Conservation (phyloP, 345 rosid species). For the Jatropha curcas region DNA sequence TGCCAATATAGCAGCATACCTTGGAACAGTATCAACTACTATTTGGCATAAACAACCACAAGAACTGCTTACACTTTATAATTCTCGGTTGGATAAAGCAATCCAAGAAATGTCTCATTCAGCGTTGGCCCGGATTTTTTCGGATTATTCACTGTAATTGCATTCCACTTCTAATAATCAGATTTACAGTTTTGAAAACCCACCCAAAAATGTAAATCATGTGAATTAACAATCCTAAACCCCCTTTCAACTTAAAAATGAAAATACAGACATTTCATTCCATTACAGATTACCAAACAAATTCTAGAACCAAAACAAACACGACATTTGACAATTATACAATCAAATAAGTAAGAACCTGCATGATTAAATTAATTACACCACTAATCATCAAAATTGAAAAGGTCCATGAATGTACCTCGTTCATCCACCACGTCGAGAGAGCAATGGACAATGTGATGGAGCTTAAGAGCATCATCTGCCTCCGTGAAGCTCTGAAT, state of each 20-base stretch:
- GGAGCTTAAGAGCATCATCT: conserved; percentile 90
- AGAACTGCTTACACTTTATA: conserved; percentile 77
- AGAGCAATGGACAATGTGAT: conserved; percentile 94
- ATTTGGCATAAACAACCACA: not conserved
- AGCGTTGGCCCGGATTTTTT: conserved; percentile 72
- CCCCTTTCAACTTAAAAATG: not conserved
- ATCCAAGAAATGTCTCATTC: conserved; percentile 90
- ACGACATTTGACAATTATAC: not conserved
- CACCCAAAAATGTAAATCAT: conserved; percentile 5
- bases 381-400: not conserved
- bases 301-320: not conserved
- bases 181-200: not conserved
- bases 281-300: not conserved
- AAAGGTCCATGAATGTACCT: conserved; percentile 36
- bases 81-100: conserved; percentile 88
- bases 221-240: not conserved
- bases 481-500: conserved; percentile 97
- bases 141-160: conserved; percentile 79
- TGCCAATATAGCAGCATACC: not conserved
- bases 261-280: no score
- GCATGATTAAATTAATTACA: no score
- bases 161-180: conserved; percentile 14
- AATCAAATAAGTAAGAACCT: not conserved
- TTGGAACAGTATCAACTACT: not conserved
- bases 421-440: conserved; percentile 94